These are phyloP conservation scores for Sarcomyxa edulis DNA, from an alignment of 768 basidiomycete genomes.

Conservation along the genomic window DNA sequence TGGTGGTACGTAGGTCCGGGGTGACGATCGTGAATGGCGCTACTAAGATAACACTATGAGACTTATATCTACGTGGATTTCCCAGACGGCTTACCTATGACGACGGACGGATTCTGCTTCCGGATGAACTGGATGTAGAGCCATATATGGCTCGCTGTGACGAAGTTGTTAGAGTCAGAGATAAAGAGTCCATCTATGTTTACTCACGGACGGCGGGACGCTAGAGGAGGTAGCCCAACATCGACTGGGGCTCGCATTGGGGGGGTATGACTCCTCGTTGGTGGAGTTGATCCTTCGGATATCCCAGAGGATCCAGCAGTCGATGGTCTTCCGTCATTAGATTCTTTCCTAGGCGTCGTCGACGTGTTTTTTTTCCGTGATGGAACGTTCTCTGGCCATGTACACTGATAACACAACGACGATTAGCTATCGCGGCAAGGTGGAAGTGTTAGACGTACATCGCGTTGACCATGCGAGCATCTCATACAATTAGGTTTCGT, in stretches of 20 bases:
- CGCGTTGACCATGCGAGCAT: slow-evolving; percentile 80
- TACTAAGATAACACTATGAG: not conserved
- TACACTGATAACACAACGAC: slow-evolving; percentile 46
- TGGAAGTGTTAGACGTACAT: slow-evolving; percentile 48
- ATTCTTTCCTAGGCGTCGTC: slow-evolving; percentile 50
- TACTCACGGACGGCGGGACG: slow-evolving; percentile 37
- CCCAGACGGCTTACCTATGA: slow-evolving; percentile 34
- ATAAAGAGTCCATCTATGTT: slow-evolving; percentile 12
- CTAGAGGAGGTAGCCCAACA: slow-evolving; percentile 32
- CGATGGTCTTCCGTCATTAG: slow-evolving; percentile 63
- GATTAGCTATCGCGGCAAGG: not conserved
- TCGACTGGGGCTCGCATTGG: slow-evolving; percentile 46
- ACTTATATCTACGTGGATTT: not conserved
- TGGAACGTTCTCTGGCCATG: slow-evolving; percentile 80
- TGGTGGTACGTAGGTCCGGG: slow-evolving; percentile 26
- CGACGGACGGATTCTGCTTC: slow-evolving; percentile 41
- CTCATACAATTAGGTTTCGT: slow-evolving; percentile 83
- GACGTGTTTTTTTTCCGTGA: slow-evolving; percentile 72
- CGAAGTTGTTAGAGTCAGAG: slow-evolving; percentile 8
- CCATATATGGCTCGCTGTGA: slow-evolving; percentile 40
- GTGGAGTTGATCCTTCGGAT: slow-evolving; percentile 69
- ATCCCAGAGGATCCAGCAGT: slow-evolving; percentile 72
- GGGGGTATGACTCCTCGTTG: slow-evolving; percentile 62
- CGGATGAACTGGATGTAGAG: slow-evolving; percentile 36
- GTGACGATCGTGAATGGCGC: slow-evolving; percentile 1